These are phyloP conservation scores for Pyrenophora seminiperda DNA, from an alignment of 2,329 filamentous ascomycete genomes.

Conservation along the genomic window DNA sequence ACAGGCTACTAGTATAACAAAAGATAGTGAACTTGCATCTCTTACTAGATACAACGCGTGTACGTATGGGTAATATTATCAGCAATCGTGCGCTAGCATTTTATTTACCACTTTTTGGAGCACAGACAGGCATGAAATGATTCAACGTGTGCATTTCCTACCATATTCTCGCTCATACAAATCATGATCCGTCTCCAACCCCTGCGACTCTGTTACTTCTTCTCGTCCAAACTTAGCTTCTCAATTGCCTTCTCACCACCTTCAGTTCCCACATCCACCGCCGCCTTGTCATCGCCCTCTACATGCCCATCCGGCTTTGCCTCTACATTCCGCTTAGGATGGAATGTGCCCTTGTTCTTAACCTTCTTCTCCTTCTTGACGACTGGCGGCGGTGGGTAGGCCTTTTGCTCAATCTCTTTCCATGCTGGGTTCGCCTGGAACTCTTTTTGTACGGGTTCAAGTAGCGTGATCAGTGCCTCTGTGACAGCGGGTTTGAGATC, in stretches of 20 bases:
- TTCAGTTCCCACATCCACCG: slow-evolving; percentile 50
- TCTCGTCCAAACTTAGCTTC: slow-evolving; percentile 40
- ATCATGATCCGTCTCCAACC: too few species aligned
- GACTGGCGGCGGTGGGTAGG: slow-evolving; percentile 75
- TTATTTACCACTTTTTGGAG: too few species aligned
- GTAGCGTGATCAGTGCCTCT: slow-evolving; percentile 71
- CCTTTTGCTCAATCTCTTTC: slow-evolving; percentile 76
- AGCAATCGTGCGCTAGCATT: too few species aligned
- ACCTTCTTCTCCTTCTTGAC: slow-evolving; percentile 70
- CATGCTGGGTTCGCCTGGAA: slow-evolving; percentile 76
- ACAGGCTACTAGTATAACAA: too few species aligned
- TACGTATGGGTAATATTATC: too few species aligned
- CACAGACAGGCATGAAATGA: too few species aligned
- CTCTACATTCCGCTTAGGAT: slow-evolving; percentile 56
- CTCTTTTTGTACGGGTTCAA: slow-evolving; percentile 76
- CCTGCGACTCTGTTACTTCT: slow-evolving; percentile 20
- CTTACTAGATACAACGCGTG: too few species aligned
- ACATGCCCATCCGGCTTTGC: slow-evolving; percentile 54
- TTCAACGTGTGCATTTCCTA: too few species aligned
- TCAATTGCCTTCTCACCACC: slow-evolving; percentile 41
- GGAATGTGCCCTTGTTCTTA: slow-evolving; percentile 74
- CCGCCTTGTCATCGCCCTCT: slow-evolving; percentile 50
- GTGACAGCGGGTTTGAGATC: slow-evolving; percentile 83
- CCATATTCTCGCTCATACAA: too few species aligned
- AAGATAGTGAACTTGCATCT: too few species aligned